Evolutionary conservation across 208 protist species (phyloP), one percentile per base, ranked within the genome.

Genomic region (Spongospora subterranea): DNA sequence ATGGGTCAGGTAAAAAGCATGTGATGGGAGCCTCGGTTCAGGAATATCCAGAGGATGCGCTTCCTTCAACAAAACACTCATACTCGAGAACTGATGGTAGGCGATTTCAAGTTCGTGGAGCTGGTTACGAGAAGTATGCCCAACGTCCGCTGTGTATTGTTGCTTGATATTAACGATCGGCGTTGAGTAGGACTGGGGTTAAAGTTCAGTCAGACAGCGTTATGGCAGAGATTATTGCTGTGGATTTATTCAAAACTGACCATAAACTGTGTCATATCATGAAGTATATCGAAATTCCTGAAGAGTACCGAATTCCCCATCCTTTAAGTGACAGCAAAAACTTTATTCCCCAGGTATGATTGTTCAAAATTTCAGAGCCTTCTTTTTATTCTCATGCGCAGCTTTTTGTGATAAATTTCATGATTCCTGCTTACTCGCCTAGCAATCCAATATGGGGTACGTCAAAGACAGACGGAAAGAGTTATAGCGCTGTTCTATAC

Each of bases 321-420:
- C 54, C 54, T 65, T 32, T 32, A 35, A 45, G 13, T 82, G 35
- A 82, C 17, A 6, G 13, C 35, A n/a, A 43, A 82, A 35, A n/a
- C n/a, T 6, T 39, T 82, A 6, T 82, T 6, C 71, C 71, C 35
- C 6, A 35, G n/a, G 71, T 82, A 39, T 6, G n/a, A 82, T 40
- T 35, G 6, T n/a, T 6, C 13, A 20, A 39, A 20, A 40, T 20
- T n/a, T 82, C 6, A 39, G 11, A 40, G 71, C n/a, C 40, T 6
- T 82, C 40, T 35, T 35, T 35, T 43, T 82, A 35, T 40, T 39
- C 13, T 20, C 6, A 17, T 82, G n/a, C 35, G 11, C 71, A 82
- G 71, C 71, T 82, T 20, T 82, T 82, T n/a, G 71, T 82, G 11
- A 35, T 82, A 6, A 82, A 82, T 35, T 82, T 82, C 35, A 82